These are phyloP conservation scores for Dioscorea alata DNA, from an alignment of 106 monocot genomes.

Conservation along the genomic window DNA sequence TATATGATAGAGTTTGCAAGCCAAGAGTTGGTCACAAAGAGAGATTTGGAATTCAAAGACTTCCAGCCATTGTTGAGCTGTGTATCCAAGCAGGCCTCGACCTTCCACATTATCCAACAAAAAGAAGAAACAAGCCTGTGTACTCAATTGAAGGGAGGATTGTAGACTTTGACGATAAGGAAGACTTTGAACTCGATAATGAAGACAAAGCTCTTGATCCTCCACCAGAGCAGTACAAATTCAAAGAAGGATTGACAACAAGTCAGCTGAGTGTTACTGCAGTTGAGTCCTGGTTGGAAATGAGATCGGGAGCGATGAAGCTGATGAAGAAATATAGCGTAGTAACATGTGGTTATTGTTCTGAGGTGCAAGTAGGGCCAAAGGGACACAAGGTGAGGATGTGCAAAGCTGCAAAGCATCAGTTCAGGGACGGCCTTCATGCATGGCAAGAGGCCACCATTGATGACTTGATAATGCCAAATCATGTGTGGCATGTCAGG, in stretches of 20 bases:
- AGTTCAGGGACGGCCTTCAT: slow-evolving; percentile 59
- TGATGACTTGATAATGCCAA: slow-evolving; percentile 58
- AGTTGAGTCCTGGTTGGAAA: slow-evolving; percentile 46
- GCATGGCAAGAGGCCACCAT: slow-evolving; percentile 83
- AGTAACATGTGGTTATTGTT: slow-evolving; percentile 76
- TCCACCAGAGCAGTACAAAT: neutral
- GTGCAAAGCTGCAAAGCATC: slow-evolving; percentile 65
- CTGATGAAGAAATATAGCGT: slow-evolving; percentile 68
- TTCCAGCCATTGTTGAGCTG: slow-evolving; percentile 65
- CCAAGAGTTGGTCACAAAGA: slow-evolving; percentile 74
- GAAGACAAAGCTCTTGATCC: neutral
- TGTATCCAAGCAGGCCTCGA: slow-evolving; percentile 84
- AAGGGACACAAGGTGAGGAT: slow-evolving; percentile 89
- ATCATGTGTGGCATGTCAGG: slow-evolving; percentile 63
- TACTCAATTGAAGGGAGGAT: slow-evolving; percentile 78
- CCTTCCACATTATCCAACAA: slow-evolving; percentile 49
- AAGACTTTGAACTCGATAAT: neutral
- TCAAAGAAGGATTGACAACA: slow-evolving; percentile 18
- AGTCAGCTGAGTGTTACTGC: slow-evolving; percentile 25
- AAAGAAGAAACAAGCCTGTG: slow-evolving; percentile 55
- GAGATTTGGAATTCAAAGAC: slow-evolving; percentile 37
- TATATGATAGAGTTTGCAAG: slow-evolving; percentile 57
- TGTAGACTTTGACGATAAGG: slow-evolving; percentile 58
- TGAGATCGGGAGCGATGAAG: slow-evolving; percentile 44
- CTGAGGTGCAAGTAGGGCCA: slow-evolving; percentile 76